A percentile compares a stretch with the other conserved stretches of the same genome.
Conservation (phyloP, 371 early-diverging fungal species). For the Lichtheimia ramosa region DNA sequence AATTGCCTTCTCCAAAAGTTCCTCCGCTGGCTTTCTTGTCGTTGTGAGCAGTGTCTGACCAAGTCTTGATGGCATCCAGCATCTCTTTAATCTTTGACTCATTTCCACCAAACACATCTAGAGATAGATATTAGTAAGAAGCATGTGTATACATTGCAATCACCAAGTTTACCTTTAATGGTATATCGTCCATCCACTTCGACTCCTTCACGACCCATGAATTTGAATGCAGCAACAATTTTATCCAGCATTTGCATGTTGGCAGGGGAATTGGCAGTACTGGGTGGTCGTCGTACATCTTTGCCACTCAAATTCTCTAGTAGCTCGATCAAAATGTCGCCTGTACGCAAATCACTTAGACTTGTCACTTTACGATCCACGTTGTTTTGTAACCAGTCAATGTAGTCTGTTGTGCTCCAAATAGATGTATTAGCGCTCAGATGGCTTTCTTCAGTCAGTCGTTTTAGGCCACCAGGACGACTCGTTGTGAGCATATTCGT, state of each 20-base stretch:
- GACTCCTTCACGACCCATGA: slow-evolving; percentile 57
- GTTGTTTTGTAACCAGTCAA: slow-evolving; percentile 58
- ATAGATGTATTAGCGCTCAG: neutral
- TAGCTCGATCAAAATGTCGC: slow-evolving; percentile 48
- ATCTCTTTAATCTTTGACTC: slow-evolving; percentile 48
- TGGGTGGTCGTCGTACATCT: slow-evolving; percentile 30
- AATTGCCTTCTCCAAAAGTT: slow-evolving; percentile 31
- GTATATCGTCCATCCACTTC: slow-evolving; percentile 54
- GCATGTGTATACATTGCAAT: too few species aligned
- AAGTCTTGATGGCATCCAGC: slow-evolving; percentile 42
- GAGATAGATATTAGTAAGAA: neutral
- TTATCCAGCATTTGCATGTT: slow-evolving; percentile 47
- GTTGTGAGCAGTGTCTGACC: slow-evolving; percentile 20
- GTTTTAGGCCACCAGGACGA: slow-evolving; percentile 17
- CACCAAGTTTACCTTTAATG: slow-evolving; percentile 42
- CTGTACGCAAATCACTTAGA: slow-evolving; percentile 47
- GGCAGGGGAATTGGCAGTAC: slow-evolving; percentile 11
- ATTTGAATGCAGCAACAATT: slow-evolving; percentile 57
- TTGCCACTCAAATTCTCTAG: slow-evolving; percentile 53
- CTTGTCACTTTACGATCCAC: slow-evolving; percentile 21
- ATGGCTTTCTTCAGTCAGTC: slow-evolving; percentile 18
- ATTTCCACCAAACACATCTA: slow-evolving; percentile 52
- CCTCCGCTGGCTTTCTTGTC: slow-evolving; percentile 33
- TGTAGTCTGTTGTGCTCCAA: slow-evolving; percentile 39
- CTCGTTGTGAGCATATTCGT: slow-evolving; percentile 18